Base-by-base conservation (phyloP, 257 asterid genomes). In the Fraxinus excelsior region DNA sequence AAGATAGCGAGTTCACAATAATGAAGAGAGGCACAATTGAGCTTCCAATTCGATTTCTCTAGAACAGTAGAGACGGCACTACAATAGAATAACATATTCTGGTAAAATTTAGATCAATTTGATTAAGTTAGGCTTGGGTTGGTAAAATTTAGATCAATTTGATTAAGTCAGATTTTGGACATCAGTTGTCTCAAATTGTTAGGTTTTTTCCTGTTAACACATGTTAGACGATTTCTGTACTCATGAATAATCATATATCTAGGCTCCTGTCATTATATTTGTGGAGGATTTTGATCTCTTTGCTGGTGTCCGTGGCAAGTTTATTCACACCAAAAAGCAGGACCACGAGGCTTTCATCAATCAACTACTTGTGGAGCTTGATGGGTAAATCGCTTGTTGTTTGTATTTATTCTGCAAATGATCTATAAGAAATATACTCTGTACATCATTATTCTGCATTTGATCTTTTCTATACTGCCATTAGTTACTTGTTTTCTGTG, bases 201-300 rank as follows among this genome's bases (percentile, higher is more conserved):
- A 38, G 13, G 21, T 56, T 73, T 68, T 46, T 38, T 65, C 23
- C 28, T 72, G 18, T 31, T 72, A 60, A 79, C 81, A 68, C 73
- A 74, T 79, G 5, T 72, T 60, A 70, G 58, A 66, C 35, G 32
- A 76, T 71, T 80, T 66, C 81, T 77, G 23, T 81, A 76, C 79
- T 77, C 71, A 77, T 85, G 38, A 56, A 32, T 81, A 26, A 51
- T 79, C 78, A 49, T 82, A 21, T 80, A 75, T 83, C 73, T 82
- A 96, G 98, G 99, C 98, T 81, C 99, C 99, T 79, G 99, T 96
- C 77, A 96, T 96, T 86, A 90, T 96, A 82, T 92, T 91, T 76
- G 99, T 96, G 84, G 99, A 96, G 86, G 99, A 96, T 76, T 93
- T 96, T 78, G 99, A 96, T 82, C 96, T 89, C 85, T 96, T 96